These are phyloP conservation scores for Funneliformis geosporum DNA, from an alignment of 192 early-diverging fungal species.

Conservation along the genomic window DNA sequence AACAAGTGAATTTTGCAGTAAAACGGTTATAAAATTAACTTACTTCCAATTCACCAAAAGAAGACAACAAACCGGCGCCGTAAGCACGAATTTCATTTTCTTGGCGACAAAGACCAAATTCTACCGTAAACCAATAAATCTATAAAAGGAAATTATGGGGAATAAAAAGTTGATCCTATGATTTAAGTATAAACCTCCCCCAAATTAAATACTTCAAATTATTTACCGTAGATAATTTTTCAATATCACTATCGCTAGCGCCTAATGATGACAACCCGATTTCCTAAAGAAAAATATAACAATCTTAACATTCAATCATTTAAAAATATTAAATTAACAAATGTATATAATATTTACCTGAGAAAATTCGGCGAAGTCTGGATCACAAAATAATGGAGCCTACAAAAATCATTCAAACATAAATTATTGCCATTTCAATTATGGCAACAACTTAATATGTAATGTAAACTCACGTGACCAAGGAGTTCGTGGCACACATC, in stretches of 20 bases:
- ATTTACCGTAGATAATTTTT: slow-evolving; percentile 75
- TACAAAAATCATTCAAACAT: not conserved
- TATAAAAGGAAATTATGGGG: slow-evolving; percentile 16
- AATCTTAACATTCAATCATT: not conserved
- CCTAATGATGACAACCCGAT: slow-evolving; percentile 93
- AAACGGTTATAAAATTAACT: not conserved
- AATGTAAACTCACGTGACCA: slow-evolving; percentile 71
- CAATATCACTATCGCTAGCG: slow-evolving; percentile 87
- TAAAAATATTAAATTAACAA: not conserved
- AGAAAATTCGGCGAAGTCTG: slow-evolving; percentile 91
- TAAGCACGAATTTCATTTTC: slow-evolving; percentile 77
- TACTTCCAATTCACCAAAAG: slow-evolving; percentile 90
- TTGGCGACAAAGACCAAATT: slow-evolving; percentile 88
- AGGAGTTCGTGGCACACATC: slow-evolving; percentile 97
- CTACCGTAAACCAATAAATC: slow-evolving; percentile 91
- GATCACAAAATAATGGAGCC: slow-evolving; percentile 71
- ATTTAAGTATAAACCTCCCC: not conserved
- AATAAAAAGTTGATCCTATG: not conserved
- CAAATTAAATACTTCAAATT: not conserved
- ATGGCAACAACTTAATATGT: not conserved
- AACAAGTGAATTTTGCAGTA: not conserved
- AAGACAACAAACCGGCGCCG: slow-evolving; percentile 90
- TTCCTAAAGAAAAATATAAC: slow-evolving; percentile 46
- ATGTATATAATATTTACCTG: slow-evolving; percentile 47
- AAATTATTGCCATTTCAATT: not conserved